Percentiles rank a stretch among this genome's conserved stretches.
These are phyloP conservation scores for Trichoderma asperelloides DNA, from an alignment of 495 filamentous ascomycete species.

Conservation along the genomic window DNA sequence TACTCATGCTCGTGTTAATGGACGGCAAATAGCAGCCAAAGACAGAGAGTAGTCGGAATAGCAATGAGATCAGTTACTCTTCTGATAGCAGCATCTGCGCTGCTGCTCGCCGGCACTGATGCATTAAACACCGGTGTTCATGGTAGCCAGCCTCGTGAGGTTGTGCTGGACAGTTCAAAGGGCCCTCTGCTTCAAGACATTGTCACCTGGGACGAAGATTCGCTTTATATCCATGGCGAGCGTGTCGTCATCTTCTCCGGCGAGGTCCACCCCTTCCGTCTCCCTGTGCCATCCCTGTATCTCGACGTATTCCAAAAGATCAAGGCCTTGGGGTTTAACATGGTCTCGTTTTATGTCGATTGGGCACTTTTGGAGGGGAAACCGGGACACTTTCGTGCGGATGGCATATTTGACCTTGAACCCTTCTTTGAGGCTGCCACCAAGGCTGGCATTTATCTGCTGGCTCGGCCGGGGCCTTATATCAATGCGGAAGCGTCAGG, in stretches of 20 bases:
- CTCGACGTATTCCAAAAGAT: conserved; percentile 55
- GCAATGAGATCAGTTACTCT: background rate
- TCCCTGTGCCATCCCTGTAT: conserved; percentile 43
- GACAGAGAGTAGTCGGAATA: background rate
- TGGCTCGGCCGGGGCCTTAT: conserved; percentile 52
- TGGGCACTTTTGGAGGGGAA: conserved; percentile 48
- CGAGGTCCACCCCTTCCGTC: conserved; percentile 24
- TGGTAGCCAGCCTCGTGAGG: background rate
- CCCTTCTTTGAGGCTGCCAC: conserved; percentile 51
- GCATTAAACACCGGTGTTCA: background rate
- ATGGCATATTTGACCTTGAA: conserved; percentile 36
- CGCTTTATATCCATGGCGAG: conserved; percentile 47
- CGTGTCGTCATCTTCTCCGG: conserved; percentile 49
- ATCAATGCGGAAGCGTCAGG: conserved; percentile 42
- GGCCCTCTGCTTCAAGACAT: conserved; percentile 25
- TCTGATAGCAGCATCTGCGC: background rate
- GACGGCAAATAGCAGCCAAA: no score
- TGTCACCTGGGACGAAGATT: conserved; percentile 49
- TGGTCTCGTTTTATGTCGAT: conserved; percentile 43
- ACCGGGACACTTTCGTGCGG: conserved; percentile 45
- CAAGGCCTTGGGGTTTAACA: conserved; percentile 53
- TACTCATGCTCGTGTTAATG: background rate
- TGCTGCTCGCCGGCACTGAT: background rate
- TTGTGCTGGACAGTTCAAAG: background rate
- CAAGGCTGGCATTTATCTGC: conserved; percentile 49